Percentiles rank a stretch among this genome's conserved stretches.
These are phyloP conservation scores for Yamagishiella unicocca DNA, from an alignment of 139 green algal species.

Conservation along the genomic window DNA sequence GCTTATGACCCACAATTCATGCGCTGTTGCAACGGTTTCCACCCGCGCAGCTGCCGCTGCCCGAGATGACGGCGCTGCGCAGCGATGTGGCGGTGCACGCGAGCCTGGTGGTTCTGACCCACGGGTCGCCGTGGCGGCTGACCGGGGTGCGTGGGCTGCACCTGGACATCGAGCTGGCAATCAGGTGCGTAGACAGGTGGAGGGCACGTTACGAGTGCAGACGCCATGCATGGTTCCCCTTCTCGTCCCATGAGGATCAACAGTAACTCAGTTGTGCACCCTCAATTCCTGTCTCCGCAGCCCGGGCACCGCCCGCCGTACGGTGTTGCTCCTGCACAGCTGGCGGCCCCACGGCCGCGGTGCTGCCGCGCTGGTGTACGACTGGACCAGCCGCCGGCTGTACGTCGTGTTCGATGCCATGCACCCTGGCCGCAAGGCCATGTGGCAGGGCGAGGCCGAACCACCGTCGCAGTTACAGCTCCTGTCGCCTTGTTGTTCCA, in stretches of 20 bases:
- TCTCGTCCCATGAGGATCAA: slow-evolving; percentile 43
- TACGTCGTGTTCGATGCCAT: slow-evolving; percentile 59
- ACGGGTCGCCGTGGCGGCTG: slow-evolving; percentile 32
- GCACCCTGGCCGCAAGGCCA: background rate
- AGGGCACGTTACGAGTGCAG: background rate
- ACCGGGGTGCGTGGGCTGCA: slow-evolving; percentile 55
- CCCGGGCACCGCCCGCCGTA: slow-evolving; percentile 16
- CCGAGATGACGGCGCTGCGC: slow-evolving; percentile 53
- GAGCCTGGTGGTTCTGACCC: background rate
- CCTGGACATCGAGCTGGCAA: slow-evolving; percentile 64
- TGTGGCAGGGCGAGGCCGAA: background rate
- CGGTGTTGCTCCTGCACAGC: slow-evolving; percentile 68
- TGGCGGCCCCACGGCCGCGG: slow-evolving; percentile 72
- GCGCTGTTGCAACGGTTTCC: no score
- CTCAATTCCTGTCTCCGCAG: background rate
- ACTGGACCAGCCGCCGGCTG: slow-evolving; percentile 67
- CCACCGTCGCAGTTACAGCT: background rate
- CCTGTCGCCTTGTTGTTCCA: no score
- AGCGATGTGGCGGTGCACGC: slow-evolving; percentile 29
- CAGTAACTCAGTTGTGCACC: background rate
- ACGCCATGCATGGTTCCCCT: background rate
- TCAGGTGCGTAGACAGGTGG: slow-evolving; percentile 34
- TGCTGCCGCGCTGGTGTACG: slow-evolving; percentile 75
- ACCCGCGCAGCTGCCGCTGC: slow-evolving; percentile 41
- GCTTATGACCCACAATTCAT: no score